Evolutionary conservation across 441 rosid genomes (phyloP), one percentile per base, ranked within the genome.

Genomic region (Euphorbia celastroides): DNA sequence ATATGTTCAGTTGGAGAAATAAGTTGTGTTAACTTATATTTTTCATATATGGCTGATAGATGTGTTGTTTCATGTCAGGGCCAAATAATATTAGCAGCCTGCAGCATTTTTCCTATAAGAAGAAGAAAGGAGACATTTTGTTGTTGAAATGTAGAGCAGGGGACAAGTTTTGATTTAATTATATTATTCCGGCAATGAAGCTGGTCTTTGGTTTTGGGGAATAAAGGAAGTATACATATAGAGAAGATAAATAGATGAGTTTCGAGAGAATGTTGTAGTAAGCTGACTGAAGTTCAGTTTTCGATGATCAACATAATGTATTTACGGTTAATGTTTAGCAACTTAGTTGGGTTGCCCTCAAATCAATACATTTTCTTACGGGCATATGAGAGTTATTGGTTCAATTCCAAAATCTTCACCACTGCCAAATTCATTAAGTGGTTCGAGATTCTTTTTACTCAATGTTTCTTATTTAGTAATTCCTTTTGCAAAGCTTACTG

Each of bases 41-140:
- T 65, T 1, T 6, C 7, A n/a, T 32, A 7, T 58, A 27, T 30
- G 42, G 46, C 57, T 68, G 10, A 68, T 68, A 28, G 34, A 34
- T 38, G n/a, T 31, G 11, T 6, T 38, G 27, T 9, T 34, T 59
- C 50, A 7, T 52, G 27, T 52, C 38, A 68, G 71, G 65, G 59
- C 65, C 65, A 60, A 60, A 44, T 48, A 50, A 48, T 60, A 57
- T 38, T 26, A 8, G 9, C 27, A 32, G 17, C 25, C n/a, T 8
- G 46, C 51, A 30, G 48, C 42, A 30, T 13, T 42, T 17, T 27
- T 57, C 41, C 2, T 22, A 28, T 6, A 8, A 44, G 17, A 23
- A 44, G 17, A 23, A 46, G 44, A 23, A 44, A 12, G 41, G 22
- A 31, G 30, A 22, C n/a, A 14, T 46, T 30, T 44, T 22, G 20